phyloP scores from a whole-genome alignment of 2,329 filamentous ascomycete species.

The Colletotrichum paranaense region DNA sequence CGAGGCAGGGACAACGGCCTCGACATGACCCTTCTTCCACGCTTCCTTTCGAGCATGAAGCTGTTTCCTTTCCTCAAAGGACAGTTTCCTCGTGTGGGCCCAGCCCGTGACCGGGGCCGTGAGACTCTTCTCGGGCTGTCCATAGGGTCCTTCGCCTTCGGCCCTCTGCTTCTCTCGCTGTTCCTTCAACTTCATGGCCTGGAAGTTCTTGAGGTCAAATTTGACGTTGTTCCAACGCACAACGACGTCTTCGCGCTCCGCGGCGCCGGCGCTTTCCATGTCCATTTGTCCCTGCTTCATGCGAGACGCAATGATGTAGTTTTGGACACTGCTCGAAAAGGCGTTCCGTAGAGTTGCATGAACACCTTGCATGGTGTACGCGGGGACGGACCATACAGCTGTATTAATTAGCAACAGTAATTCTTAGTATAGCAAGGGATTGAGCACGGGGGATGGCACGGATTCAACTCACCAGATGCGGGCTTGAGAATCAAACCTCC shows the following conservation, averaged over 20 bases:
- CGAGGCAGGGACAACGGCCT: conserved; percentile 34
- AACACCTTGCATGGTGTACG: conserved; percentile 85
- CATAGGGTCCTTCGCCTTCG: conserved; percentile 37
- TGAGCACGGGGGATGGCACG: too few relatives aligned
- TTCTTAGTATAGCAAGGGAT: too few relatives aligned
- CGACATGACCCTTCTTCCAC: conserved; percentile 50
- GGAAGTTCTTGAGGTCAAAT: conserved; percentile 70
- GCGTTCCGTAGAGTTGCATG: conserved; percentile 80
- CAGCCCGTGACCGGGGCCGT: conserved; percentile 56
- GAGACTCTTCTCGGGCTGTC: conserved; percentile 5
- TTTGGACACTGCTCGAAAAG: conserved; percentile 77
- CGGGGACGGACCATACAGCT: conserved; percentile 78
- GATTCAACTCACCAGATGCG: conserved; percentile 70
- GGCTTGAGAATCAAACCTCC: conserved; percentile 86
- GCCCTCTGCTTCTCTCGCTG: conserved; percentile 46
- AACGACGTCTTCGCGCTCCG: conserved; percentile 74
- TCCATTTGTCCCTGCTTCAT: conserved; percentile 81
- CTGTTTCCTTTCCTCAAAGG: conserved; percentile 63
- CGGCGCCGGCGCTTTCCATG: conserved; percentile 60
- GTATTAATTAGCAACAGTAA: conserved; percentile 9
- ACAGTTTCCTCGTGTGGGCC: conserved; percentile 58
- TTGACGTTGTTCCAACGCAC: conserved; percentile 72
- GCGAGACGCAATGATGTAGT: conserved; percentile 83
- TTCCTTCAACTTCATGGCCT: conserved; percentile 62
- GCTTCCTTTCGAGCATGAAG: conserved; percentile 59